These are phyloP conservation scores for Mycena sanguinolenta DNA, from an alignment of 768 basidiomycete species.

Conservation along the genomic window DNA sequence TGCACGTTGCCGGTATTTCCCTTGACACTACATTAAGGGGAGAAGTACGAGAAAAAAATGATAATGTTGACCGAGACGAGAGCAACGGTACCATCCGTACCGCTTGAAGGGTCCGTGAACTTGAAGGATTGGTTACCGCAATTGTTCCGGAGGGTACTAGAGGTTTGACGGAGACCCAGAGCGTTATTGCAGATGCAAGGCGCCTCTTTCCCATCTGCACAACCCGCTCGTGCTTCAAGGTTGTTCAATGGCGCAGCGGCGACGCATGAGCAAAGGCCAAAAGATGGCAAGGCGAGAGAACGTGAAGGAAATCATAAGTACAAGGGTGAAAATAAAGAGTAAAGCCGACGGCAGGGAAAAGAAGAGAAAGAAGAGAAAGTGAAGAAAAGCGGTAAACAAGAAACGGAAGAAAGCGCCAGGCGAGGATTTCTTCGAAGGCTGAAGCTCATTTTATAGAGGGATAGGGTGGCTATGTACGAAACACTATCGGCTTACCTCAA, in stretches of 20 bases:
- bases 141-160: background rate
- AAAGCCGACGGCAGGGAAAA: background rate
- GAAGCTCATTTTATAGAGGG: background rate
- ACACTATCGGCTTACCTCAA: no score
- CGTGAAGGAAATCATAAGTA: slow-evolving; percentile 4
- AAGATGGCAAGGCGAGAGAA: slow-evolving; percentile 9
- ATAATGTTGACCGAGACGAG: slow-evolving; percentile 9
- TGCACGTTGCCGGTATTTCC: slow-evolving; percentile 12
- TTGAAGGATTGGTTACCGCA: slow-evolving; percentile 19
- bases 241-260: slow-evolving; percentile 14
- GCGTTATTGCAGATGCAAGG: slow-evolving; percentile 19
- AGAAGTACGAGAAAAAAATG: background rate
- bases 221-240: slow-evolving; percentile 20
- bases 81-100: slow-evolving; percentile 17
- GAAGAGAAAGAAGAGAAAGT: background rate
- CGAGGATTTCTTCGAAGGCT: background rate
- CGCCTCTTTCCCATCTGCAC: slow-evolving; percentile 9
- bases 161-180: slow-evolving; percentile 4
- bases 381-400: background rate
- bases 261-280: slow-evolving; percentile 10
- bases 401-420: background rate
- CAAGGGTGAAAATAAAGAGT: background rate
- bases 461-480: no score
- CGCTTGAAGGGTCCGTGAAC: slow-evolving; percentile 12
- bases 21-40: background rate